Evolutionary conservation across 495 filamentous ascomycete genomes (phyloP), one percentile per base, ranked within the genome.

Genomic region (Amorphotheca resinae): DNA sequence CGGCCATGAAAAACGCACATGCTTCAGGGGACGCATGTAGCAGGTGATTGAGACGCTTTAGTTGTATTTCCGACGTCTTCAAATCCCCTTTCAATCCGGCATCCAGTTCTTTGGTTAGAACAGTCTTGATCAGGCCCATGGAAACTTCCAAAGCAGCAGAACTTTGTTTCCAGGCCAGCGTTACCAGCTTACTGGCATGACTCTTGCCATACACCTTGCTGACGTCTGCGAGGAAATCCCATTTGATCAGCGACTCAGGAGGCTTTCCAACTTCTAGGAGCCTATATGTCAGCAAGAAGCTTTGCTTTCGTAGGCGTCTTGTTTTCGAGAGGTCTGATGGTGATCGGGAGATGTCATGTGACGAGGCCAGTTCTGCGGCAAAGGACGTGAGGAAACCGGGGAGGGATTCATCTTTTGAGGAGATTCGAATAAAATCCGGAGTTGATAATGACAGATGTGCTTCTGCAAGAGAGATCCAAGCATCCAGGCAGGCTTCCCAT

Each of bases 401-500:
- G 2, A 80, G 53, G 15, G 78, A 76, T 34, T 62, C 62, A 49
- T 83, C 75, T 31, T 72, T 65, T 5, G 54, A 31, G 1, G 77
- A 70, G 18, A 61, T 50, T 18, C 54, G 48, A 38, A 49, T 30
- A 45, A 86, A 82, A 2, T 69, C 61, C 30, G 70, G 48, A 14
- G 67, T 62, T 2, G 77, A 56, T 2, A 80, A 50, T 22, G 70
- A 72, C 7, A 93, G 58, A 48, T 85, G 72, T 33, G 73, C 66
- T 21, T 76, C 68, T 18, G 76, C 56, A 2, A 93, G 64, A 7
- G 72, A 55, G 15, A 79, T 60, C 87, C 86, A 93, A 32, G 83
- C 80, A 56, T 85, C 77, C 14, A 91, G 59, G 57, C 80, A 88
- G 25, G 71, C 66, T 42, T 80, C 72, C 87, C 86, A 93, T 60